Evolutionary conservation across 768 basidiomycete genomes (phyloP), one percentile per base, ranked within the genome.

Genomic region (Leccinum truebloodii): DNA sequence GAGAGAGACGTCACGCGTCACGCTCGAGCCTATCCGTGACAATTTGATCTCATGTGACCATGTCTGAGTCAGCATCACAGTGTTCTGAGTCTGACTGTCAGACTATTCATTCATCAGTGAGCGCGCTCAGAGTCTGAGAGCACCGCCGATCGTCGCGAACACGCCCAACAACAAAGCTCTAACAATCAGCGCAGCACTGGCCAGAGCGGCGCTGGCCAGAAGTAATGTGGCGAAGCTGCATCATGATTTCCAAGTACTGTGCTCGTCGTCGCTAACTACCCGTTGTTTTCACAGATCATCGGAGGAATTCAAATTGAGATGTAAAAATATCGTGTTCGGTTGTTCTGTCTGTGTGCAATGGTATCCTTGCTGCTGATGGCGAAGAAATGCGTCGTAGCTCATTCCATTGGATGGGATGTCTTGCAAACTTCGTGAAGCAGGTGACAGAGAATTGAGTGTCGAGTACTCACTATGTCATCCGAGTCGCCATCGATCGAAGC

Each of bases 81-180:
- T 26, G 26, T 26, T 26, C 26, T 26, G 26, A 26, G 22, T 24
- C 22, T 24, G 22, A 24, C 22, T 24, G 26, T 26, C 26, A 26
- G 26, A 26, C 26, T 26, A 26, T 26, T 26, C 26, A 26, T 26
- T 26, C 26, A 26, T 26, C 26, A 26, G 26, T 26, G 24, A 34
- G 3, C 60, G 60, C 8, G 56, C 41, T 1, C 60, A 64, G 50
- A 3, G 24, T 24, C 24, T 24, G 24, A 24, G 24, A 62, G 57
- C 24, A 24, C 57, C 4, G 60, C 60, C 3, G 63, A 63, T 7
- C 55, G 54, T 28, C 49, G 57, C 35, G 57, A 57, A 7, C 1
- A 61, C 1, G n/a, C 53, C 18, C 52, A 55, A 18, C 37, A 39
- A 39, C 37, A 39, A 32, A 51, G 26, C 4, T 61, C 63, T 5